Evolutionary conservation across 2,329 filamentous ascomycete species (phyloP).

Genomic region (Fusarium stilboides): DNA sequence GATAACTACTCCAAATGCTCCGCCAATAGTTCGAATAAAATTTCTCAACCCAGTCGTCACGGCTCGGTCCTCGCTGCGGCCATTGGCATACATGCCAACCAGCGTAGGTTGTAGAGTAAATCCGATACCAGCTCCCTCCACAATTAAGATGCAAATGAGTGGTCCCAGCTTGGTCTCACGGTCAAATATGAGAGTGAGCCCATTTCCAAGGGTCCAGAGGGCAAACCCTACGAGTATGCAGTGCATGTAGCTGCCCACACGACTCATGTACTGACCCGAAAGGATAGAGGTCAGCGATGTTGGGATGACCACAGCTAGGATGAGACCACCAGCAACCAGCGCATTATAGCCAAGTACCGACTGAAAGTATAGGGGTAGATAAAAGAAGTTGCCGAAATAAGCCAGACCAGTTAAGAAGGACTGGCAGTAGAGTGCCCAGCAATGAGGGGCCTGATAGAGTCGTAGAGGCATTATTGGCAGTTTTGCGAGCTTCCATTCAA

Average conservation of each 20-base stretch:
- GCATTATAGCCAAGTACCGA: not conserved
- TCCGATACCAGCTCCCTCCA: not conserved
- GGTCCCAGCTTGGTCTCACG: not conserved
- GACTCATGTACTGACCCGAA: not conserved
- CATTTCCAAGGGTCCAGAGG: not conserved
- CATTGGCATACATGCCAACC: constrained; percentile 2
- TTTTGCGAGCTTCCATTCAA: constrained; percentile 78
- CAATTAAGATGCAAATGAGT: not conserved
- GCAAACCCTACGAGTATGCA: no score
- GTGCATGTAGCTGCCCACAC: no score
- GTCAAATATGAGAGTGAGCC: not conserved
- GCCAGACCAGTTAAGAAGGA: constrained; percentile 9
- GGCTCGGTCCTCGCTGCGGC: constrained; percentile 5
- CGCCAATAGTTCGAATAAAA: constrained; percentile 20
- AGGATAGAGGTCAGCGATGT: not conserved
- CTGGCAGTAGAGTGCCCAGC: not conserved
- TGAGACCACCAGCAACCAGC: not conserved
- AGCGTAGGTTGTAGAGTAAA: constrained; percentile 5
- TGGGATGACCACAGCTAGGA: not conserved
- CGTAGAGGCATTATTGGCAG: constrained; percentile 79
- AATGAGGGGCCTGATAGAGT: not conserved
- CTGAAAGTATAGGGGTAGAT: constrained; percentile 5
- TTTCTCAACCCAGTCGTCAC: constrained; percentile 7
- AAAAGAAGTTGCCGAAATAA: constrained; percentile 22
- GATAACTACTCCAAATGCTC: constrained; percentile 5